Evolutionary conservation across 1,284 basidiomycete genomes (phyloP), one percentile per base, ranked within the genome.

Genomic region (Austroboletus novae-zelandiae): DNA sequence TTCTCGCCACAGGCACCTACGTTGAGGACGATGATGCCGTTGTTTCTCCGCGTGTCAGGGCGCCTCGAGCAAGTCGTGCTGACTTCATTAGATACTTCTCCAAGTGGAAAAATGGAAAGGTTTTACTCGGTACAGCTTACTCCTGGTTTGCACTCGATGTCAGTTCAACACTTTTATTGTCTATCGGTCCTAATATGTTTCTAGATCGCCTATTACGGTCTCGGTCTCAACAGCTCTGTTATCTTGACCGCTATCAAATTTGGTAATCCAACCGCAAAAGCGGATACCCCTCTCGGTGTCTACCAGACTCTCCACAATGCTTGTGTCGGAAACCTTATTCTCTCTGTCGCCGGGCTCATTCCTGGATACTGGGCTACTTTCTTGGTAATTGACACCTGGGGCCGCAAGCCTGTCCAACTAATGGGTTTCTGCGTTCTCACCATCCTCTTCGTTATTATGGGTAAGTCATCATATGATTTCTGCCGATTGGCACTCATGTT

Each of bases 121-220:
- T 75, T 30, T 66, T 80, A 31, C 54, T 80, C 51, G 78, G 76
- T 11, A 69, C 70, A 2, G 55, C 73, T 0, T 78, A 74, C 52
- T 73, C 73, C 25, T 86, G 84, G 84, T 84, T 86, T 62, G 79
- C 81, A 3, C 71, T 81, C 41, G 82, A 84, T 49, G 74, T 74
- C 32, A 48, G 70, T n/a, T 10, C 27, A 14, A 27, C 25, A 45
- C 23, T 4, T 14, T 36, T 8, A 9, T 20, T 37, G n/a, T 32
- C 29, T 5, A 15, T 30, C 34, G 3, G 61, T 54, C 7, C 30
- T 54, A n/a, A 45, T 42, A 36, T 23, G 23, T 30, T 8, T 72
- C 47, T 70, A 81, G 68, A 71, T 82, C 72, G 69, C 70, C 44
- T 84, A 82, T 70, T 81, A 81, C 67, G 77, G 77, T 48, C 75